A percentile compares a stretch with the other conserved stretches of the same genome.
These are phyloP conservation scores for Allium cepa DNA, from an alignment of 106 monocot species.

Conservation along the genomic window DNA sequence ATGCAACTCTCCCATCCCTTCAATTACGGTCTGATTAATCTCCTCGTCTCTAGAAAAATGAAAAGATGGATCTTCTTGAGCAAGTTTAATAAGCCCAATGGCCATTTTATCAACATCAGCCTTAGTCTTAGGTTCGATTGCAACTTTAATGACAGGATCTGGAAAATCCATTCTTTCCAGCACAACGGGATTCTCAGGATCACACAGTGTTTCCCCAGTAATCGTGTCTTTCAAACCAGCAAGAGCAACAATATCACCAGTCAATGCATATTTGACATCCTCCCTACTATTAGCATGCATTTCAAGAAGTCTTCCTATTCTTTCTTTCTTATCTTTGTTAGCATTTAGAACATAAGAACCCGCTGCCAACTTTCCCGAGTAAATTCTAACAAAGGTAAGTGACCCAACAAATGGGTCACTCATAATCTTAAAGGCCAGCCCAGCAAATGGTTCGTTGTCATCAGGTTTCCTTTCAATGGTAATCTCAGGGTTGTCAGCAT, in stretches of 20 bases:
- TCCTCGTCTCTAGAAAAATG: constrained; percentile 99
- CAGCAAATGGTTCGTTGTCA: constrained; percentile 88
- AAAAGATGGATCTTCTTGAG: constrained; percentile 97
- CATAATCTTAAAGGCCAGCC: constrained; percentile 99
- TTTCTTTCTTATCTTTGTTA: constrained; percentile 93
- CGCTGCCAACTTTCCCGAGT: constrained; percentile 72
- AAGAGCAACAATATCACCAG: constrained; percentile 94
- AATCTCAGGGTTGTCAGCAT: constrained; percentile 67
- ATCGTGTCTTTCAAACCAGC: constrained; percentile 94
- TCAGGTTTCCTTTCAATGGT: constrained; percentile 51
- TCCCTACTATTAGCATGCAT: constrained; percentile 99
- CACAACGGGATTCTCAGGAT: constrained; percentile 83
- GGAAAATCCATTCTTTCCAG: constrained; percentile 99
- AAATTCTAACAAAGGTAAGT: constrained; percentile 85
- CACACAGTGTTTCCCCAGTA: constrained; percentile 90
- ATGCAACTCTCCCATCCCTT: constrained; percentile 99
- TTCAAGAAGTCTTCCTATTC: constrained; percentile 91
- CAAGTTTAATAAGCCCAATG: constrained; percentile 81
- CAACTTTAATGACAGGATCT: constrained; percentile 99
- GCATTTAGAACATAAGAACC: constrained; percentile 94
- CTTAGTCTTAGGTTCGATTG: constrained; percentile 98
- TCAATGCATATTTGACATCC: constrained; percentile 45
- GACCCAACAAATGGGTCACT: constrained; percentile 94
- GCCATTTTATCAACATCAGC: constrained; percentile 98
- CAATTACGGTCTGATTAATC: constrained; percentile 97